Conservation (phyloP, 2,329 filamentous ascomycete genomes). For the Colletotrichum chlorophyti region DNA sequence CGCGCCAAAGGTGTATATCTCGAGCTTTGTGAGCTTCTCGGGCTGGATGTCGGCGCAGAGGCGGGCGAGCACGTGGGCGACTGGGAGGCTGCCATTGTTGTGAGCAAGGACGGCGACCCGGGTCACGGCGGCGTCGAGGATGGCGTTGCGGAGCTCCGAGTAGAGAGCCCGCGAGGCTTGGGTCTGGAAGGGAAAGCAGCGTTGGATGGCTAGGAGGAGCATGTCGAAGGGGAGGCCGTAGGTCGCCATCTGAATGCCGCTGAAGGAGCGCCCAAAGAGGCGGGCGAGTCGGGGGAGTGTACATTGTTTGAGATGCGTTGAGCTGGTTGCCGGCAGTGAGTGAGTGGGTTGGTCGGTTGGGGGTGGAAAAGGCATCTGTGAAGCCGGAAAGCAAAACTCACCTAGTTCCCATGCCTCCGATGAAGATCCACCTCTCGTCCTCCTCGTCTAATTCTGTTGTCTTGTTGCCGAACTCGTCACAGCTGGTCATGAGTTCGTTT, state of each 20-base stretch:
- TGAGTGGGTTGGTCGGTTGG: background rate
- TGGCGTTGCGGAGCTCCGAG: constrained; percentile 40
- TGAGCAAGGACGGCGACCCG: constrained; percentile 48
- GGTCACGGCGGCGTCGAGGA: constrained; percentile 40
- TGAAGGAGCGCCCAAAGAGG: constrained; percentile 49
- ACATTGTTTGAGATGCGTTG: constrained; percentile 36
- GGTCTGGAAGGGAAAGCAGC: constrained; percentile 39
- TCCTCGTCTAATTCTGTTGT: constrained; percentile 36
- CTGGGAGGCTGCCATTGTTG: constrained; percentile 44
- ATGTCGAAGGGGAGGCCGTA: constrained; percentile 62
- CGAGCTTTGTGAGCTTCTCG: constrained; percentile 44
- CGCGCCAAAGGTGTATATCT: constrained; percentile 53
- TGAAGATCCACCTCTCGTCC: constrained; percentile 43
- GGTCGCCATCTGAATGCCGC: constrained; percentile 56
- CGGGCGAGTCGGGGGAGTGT: constrained; percentile 42
- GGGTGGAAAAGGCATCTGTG: no score
- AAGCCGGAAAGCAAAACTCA: constrained; percentile 20
- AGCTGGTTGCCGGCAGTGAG: constrained; percentile 30
- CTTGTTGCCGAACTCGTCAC: constrained; percentile 33
- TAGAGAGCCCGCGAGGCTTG: constrained; percentile 41
- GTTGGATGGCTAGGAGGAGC: constrained; percentile 42
- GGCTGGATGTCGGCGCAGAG: constrained; percentile 46
- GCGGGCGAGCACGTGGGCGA: constrained; percentile 42
- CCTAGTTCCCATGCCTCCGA: constrained; percentile 42
- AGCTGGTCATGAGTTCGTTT: constrained; percentile 30